Percentiles rank a stretch among this genome's conserved stretches.
Evolutionary conservation across 2,329 filamentous ascomycete genomes (phyloP).

Genomic region (Aspergillus fumigatiaffinis): DNA sequence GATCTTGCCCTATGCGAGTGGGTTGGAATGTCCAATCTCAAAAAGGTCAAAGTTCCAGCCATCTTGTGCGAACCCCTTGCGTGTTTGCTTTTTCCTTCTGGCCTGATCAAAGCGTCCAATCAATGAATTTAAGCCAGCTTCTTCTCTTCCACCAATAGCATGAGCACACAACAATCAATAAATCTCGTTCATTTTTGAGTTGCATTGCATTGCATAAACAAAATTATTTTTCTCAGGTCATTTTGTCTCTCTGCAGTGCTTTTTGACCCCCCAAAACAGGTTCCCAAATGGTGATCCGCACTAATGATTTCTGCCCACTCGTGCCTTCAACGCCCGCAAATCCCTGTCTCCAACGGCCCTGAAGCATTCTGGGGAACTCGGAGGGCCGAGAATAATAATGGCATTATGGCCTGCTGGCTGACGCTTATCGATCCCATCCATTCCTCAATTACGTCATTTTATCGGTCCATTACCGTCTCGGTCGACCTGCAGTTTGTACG

Average conservation of each 20-base stretch:
- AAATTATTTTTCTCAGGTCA: conserved; percentile 1
- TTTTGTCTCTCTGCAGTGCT: conserved; percentile 9
- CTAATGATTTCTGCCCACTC: background rate
- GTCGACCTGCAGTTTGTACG: background rate
- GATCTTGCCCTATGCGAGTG: background rate
- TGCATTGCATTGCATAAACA: conserved; percentile 21
- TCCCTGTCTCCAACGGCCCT: background rate
- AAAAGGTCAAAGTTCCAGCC: conserved; percentile 1
- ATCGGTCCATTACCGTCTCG: conserved; percentile 8
- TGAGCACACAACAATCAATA: conserved; percentile 11
- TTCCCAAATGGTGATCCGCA: background rate
- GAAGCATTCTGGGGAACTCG: background rate
- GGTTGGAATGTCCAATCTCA: background rate
- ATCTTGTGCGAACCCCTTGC: conserved; percentile 17
- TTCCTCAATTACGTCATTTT: conserved; percentile 17
- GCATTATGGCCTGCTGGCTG: background rate
- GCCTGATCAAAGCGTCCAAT: conserved; percentile 9
- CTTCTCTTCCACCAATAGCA: conserved; percentile 2
- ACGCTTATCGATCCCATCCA: background rate
- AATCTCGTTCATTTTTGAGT: conserved; percentile 14
- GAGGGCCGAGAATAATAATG: background rate
- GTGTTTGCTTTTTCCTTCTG: conserved; percentile 9
- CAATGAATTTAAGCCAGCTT: conserved; percentile 1
- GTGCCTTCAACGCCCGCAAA: background rate
- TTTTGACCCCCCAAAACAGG: background rate